These are phyloP conservation scores for Spizellomyces sp. DNA, from an alignment of 192 early-diverging fungal genomes.

Conservation along the genomic window DNA sequence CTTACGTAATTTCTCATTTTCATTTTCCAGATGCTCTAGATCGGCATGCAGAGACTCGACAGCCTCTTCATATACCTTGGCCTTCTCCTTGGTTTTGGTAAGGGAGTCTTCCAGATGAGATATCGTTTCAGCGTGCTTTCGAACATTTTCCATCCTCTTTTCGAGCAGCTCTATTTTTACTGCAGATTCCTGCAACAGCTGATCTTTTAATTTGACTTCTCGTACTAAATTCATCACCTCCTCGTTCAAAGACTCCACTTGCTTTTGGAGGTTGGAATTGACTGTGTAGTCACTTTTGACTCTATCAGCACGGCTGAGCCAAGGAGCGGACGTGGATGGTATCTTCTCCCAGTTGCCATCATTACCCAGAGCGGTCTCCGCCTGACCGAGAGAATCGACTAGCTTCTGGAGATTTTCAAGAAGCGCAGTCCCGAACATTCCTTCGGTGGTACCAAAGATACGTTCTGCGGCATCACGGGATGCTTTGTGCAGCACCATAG, in stretches of 20 bases:
- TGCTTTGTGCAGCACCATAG: not conserved
- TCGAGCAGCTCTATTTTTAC: conserved; percentile 84
- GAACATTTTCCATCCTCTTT: conserved; percentile 70
- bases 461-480: conserved; percentile 4
- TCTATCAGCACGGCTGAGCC: conserved; percentile 76
- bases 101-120: conserved; percentile 62
- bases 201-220: conserved; percentile 81
- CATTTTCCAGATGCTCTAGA: conserved; percentile 65
- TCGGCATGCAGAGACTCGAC: conserved; percentile 71
- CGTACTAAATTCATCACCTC: conserved; percentile 80
- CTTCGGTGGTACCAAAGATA: not conserved
- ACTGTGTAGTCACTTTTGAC: conserved; percentile 80
- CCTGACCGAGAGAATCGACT: not conserved
- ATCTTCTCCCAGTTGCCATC: not conserved
- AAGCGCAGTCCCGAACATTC: not conserved
- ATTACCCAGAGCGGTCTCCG: conserved; percentile 26
- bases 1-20: conserved; percentile 54
- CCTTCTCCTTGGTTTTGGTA: conserved; percentile 58
- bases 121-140: conserved; percentile 53
- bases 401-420: no score
- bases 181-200: conserved; percentile 71
- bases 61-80: conserved; percentile 72
- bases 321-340: conserved; percentile 49
- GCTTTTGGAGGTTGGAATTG: conserved; percentile 78
- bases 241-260: conserved; percentile 72